Evolutionary conservation across 164 flowering plant species (phyloP).

Genomic region (Dillenia suffruticosa): DNA sequence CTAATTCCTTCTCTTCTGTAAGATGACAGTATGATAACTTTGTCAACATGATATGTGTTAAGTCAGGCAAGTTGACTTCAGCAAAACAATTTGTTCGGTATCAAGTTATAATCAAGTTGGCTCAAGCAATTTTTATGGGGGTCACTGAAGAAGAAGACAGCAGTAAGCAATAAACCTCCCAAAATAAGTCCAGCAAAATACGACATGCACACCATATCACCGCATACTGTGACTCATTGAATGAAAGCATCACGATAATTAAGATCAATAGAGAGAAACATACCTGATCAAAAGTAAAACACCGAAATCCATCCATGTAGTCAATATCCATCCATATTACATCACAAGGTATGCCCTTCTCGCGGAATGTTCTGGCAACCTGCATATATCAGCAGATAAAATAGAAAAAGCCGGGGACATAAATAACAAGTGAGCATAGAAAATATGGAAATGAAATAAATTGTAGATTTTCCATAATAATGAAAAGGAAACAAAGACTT

Average conservation of each 20-base stretch:
- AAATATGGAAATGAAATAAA: background rate
- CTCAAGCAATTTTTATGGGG: too few species aligned
- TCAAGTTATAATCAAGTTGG: too few species aligned
- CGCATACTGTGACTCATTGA: too few species aligned
- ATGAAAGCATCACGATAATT: background rate
- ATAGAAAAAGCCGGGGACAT: background rate
- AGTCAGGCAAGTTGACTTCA: too few species aligned
- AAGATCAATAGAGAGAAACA: conserved; percentile 11
- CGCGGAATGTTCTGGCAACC: conserved; percentile 75
- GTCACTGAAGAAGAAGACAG: too few species aligned
- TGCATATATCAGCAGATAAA: conserved; percentile 21
- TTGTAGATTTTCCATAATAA: background rate
- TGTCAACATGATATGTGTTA: too few species aligned
- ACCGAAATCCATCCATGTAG: conserved; percentile 96
- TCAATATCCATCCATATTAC: conserved; percentile 99
- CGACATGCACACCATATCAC: too few species aligned
- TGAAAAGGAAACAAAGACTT: background rate
- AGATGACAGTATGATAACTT: too few species aligned
- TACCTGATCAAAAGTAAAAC: conserved; percentile 90
- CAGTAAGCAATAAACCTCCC: too few species aligned
- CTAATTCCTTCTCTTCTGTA: too few species aligned
- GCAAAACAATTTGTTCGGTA: too few species aligned
- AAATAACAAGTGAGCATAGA: background rate
- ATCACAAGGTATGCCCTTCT: conserved; percentile 88
- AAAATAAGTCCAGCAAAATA: too few species aligned